Evolutionary conservation across 345 rosid genomes (phyloP).

Genomic region (Gossypium rotundifolium): DNA sequence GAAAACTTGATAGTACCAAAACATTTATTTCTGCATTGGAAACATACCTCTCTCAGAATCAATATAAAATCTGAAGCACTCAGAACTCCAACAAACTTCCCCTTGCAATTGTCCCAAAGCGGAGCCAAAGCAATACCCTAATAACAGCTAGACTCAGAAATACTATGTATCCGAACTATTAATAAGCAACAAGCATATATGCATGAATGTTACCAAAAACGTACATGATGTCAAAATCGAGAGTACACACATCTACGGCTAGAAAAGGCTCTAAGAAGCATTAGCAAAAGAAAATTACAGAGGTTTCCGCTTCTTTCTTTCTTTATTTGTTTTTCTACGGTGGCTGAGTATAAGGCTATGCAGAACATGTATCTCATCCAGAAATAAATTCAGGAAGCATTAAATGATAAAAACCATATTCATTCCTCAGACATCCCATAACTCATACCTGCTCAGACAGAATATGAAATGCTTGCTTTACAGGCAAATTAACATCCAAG

Average conservation of each 20-base stretch:
- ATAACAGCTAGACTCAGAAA: constrained; percentile 29
- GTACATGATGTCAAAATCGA: background rate
- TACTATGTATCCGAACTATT: constrained; percentile 19
- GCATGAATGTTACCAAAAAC: constrained; percentile 4
- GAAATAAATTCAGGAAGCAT: background rate
- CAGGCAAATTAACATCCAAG: constrained; percentile 49
- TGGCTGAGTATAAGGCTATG: background rate
- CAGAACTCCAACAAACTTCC: constrained; percentile 68
- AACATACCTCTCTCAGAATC: constrained; percentile 62
- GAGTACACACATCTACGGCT: background rate
- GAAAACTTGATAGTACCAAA: constrained; percentile 8
- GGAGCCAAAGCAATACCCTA: constrained; percentile 72
- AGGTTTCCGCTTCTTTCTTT: background rate
- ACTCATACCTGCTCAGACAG: constrained; percentile 50
- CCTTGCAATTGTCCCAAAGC: constrained; percentile 61
- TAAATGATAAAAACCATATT: background rate
- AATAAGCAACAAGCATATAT: constrained; percentile 18
- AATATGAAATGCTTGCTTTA: constrained; percentile 55
- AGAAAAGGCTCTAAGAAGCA: background rate
- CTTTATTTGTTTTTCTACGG: background rate
- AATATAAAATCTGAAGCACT: constrained; percentile 63
- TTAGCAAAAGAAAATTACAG: background rate
- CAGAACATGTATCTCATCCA: constrained; percentile 1
- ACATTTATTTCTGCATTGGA: background rate
- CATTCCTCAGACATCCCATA: constrained; percentile 4